Base-by-base conservation (phyloP, 2,329 filamentous ascomycete species). In the Colletotrichum navitas region DNA sequence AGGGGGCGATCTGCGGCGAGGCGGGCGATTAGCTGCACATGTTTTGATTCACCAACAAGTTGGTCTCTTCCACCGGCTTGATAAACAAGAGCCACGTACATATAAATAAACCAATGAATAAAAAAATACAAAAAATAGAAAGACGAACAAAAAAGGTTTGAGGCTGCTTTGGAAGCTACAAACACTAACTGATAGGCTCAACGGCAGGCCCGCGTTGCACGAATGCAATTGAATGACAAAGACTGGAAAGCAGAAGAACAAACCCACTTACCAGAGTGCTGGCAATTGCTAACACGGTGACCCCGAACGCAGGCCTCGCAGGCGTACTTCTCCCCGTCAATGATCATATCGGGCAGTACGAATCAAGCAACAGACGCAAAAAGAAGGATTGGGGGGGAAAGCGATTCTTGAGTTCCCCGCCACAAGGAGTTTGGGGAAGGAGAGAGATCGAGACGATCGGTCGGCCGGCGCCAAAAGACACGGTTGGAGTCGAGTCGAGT, bases 231-330 rank as follows among this genome's bases (percentile, higher is more conserved):
- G 61, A 45, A 43, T 12, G 36, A 26, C 36, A 32, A 45, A 21
- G 47, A 45, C 21, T 24, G 55, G 29, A 32, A 14, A 39, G 45
- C 24, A n/a, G 34, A 18, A 34, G 26, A 45, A 34, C 43, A 29
- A 70, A 18, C n/a, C 34, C 2, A 88, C 93, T 87, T 90, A 97
- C 95, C 94, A 82, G 90, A 89, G 84, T 99, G 96, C 83, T 95
- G 94, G 87, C 96, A 99, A 82, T 96, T 97, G 92, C 95, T 98
- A 81, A 99, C 96, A 81, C 96, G 94, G 86, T 99, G 96, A 80
- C 96, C 96, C 84, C 96, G 93, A 81, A 99, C 94, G 86, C 96
- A 99, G 85, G 95, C 95, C 86, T 97, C 94, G 88, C 95, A 98
- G 84, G 95, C 95, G 87, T 90, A 98, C 87, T 98, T 98, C 87